Evolutionary conservation across 1,284 basidiomycete species (phyloP).

Genomic region (Ceratobasidium sp.): DNA sequence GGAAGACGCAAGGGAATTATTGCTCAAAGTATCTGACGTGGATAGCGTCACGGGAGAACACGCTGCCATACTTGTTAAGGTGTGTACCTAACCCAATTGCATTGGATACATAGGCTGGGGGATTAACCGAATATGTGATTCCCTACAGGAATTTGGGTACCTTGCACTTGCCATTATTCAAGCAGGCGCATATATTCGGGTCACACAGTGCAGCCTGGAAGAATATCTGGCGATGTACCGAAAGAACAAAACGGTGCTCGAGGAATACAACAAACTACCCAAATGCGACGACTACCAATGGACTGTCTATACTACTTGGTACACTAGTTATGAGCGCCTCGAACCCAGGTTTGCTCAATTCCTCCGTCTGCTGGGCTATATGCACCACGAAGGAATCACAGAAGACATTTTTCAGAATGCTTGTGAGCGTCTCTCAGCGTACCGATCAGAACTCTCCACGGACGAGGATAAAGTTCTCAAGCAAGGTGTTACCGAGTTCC

Average conservation of each 20-base stretch:
- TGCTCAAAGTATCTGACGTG: neutral
- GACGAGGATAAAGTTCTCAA: neutral
- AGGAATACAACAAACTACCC: neutral
- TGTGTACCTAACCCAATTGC: neutral
- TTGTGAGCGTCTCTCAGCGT: neutral
- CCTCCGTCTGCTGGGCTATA: neutral
- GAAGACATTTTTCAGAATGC: neutral
- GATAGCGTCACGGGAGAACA: neutral
- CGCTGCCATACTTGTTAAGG: neutral
- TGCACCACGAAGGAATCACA: slow-evolving; percentile 23
- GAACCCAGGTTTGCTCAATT: neutral
- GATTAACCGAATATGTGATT: neutral
- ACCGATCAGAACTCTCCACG: neutral
- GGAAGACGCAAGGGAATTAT: neutral
- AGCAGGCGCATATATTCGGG: slow-evolving; percentile 16
- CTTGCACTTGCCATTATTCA: slow-evolving; percentile 20
- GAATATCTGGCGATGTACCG: neutral
- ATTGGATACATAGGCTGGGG: neutral
- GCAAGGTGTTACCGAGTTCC: neutral
- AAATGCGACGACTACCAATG: neutral
- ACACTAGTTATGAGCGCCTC: neutral
- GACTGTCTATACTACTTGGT: slow-evolving; percentile 1
- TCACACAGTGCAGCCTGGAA: too few relatives aligned
- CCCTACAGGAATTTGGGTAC: slow-evolving; percentile 1
- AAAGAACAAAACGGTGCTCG: neutral